Evolutionary conservation across 495 filamentous ascomycete species (phyloP), one percentile per base, ranked within the genome.

Genomic region (Daldinia caldariorum): DNA sequence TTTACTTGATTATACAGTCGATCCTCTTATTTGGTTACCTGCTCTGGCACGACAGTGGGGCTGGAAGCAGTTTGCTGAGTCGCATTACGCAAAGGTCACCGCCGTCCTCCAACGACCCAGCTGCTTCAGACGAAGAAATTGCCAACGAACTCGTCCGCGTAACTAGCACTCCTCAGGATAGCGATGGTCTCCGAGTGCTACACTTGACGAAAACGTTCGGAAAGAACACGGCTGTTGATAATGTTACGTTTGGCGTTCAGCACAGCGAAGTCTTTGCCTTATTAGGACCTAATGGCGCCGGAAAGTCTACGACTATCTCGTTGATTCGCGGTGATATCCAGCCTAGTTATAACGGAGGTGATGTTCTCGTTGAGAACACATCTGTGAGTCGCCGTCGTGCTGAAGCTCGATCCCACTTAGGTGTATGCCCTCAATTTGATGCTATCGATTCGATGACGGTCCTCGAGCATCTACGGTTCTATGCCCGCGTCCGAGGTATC

Each of bases 251-350:
- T 71, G 91, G 90, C 49, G 87, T 97, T 31, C 84, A 87, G 37
- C 87, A 86, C 53, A 89, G 90, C 60, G 90, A 95, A 75, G 89
- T 94, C 13, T 96, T 96, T 77, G 92, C 92, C 18, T 85, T 96
- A 0, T 86, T 97, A 5, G 93, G 93, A 6, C 92, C 93, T 20
- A 97, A 97, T 75, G 93, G 92, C 26, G 93, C 93, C 0, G 93
- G 93, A 53, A 97, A 97, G 74, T 90, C 88, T 4, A 95, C 92
- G 4, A 94, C 90, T 6, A 94, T 97, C 78, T 89, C 86, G 16
- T 81, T 96, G 39, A 91, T 97, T 77, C 86, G 93, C 62, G 93
- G 92, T n/a, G 93, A 97, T 70, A 83, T 94, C 57, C 85, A 86
- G 34, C 92, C 92, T 0, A 83, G 83, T 47, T 76, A 78, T 37